Base-by-base conservation (phyloP, 192 early-diverging fungal species). In the Coemansia sp. region DNA sequence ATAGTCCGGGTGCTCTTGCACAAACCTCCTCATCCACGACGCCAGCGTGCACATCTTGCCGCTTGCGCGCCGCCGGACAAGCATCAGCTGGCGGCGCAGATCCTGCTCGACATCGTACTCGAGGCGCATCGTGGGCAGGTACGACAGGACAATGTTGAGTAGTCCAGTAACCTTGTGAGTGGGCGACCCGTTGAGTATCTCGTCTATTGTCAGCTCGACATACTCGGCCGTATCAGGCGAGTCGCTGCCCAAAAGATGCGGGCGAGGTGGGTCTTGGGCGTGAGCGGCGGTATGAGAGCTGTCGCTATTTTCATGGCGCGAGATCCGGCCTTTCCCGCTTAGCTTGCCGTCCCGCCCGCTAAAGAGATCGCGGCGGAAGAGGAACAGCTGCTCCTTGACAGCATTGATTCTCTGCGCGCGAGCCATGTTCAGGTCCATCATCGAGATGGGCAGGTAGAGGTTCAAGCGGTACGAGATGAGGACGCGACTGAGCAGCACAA, bases 341-440 rank as follows among this genome's bases (percentile, higher is more conserved):
- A 71, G 73, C 49, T 76, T 73, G 63, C 79, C 71, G 37, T 82
- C 79, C 17, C 70, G 67, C 17, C 69, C 81, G 25, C 65, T 65
- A 71, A 92, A 91, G 25, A 96, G 65, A 45, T 94, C 89, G 42
- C 91, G 92, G 57, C 97, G 88, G 84, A 98, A 98, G 73, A 89
- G 91, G 49, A 98, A 98, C 68, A 90, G 87, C 56, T 96, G 88
- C 1, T 87, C 79, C 24, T 85, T 59, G 2, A 87, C 92, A 0
- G 97, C 96, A 65, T 90, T 90, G 41, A 92, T 84, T 37, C 85
- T 85, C 62, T 97, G 94, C 2, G 93, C 94, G 10, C 82, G 86
- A 36, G 87, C 74, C 92, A 97, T 96, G 77, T 99, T 99, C 58
- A 90, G 90, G 76, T 99, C 96, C 49, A 97, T 91, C 83, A 95